Percentiles rank a stretch among this genome's conserved stretches.
Conservation (phyloP, 805 yeast genomes). For the Candida maltosa region DNA sequence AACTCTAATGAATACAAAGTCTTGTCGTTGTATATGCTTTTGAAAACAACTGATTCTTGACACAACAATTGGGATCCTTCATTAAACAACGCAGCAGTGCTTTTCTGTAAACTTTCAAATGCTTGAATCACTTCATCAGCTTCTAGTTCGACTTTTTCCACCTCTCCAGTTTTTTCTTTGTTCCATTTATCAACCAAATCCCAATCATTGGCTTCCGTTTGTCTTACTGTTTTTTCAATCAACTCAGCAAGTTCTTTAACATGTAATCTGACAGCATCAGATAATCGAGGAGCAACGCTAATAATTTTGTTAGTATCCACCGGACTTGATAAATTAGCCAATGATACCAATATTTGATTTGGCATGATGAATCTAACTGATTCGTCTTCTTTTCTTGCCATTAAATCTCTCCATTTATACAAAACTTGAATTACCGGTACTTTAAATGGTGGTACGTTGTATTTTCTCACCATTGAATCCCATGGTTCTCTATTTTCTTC, state of each 20-base stretch:
- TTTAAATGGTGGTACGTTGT: slow-evolving; percentile 55
- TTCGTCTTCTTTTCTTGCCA: slow-evolving; percentile 79
- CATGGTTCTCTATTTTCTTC: slow-evolving; percentile 61
- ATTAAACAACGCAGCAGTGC: slow-evolving; percentile 8
- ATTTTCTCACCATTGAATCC: slow-evolving; percentile 58
- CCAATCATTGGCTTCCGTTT: slow-evolving; percentile 34
- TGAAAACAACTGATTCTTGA: slow-evolving; percentile 14
- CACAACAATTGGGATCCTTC: slow-evolving; percentile 6
- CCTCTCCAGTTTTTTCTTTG: slow-evolving; percentile 4
- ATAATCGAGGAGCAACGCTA: slow-evolving; percentile 41
- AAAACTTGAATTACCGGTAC: slow-evolving; percentile 57
- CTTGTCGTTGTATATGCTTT: slow-evolving; percentile 6
- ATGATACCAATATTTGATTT: slow-evolving; percentile 65
- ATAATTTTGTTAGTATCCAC: slow-evolving; percentile 54
- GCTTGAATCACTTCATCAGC: slow-evolving; percentile 4
- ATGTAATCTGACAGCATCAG: slow-evolving; percentile 56
- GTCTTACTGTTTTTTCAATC: slow-evolving; percentile 40
- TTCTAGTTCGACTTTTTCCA: neutral
- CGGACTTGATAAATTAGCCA: slow-evolving; percentile 55
- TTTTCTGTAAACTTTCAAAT: slow-evolving; percentile 5
- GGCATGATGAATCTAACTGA: slow-evolving; percentile 82
- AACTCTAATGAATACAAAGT: slow-evolving; percentile 2
- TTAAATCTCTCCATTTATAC: slow-evolving; percentile 77
- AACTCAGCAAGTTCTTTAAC: slow-evolving; percentile 58
- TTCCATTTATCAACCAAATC: slow-evolving; percentile 29